Percentiles rank a stretch among this genome's conserved stretches.
Conservation (phyloP, 345 rosid species). For the Corchorus capsularis region DNA sequence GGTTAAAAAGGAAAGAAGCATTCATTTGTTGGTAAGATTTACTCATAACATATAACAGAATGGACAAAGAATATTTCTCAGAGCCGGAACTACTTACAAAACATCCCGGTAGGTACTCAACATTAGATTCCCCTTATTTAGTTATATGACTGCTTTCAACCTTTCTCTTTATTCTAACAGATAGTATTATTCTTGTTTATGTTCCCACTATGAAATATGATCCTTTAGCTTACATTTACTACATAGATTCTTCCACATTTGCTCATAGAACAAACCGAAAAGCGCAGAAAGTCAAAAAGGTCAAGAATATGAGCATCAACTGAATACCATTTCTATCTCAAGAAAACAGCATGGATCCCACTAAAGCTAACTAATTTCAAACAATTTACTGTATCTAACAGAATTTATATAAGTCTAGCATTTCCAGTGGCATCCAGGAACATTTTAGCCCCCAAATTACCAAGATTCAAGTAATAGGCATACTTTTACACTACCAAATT, state of each 20-base stretch:
- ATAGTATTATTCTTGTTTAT: neutral
- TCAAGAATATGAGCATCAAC: neutral
- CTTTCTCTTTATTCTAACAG: conserved; percentile 14
- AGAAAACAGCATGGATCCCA: conserved; percentile 14
- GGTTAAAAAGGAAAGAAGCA: neutral
- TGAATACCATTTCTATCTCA: conserved; percentile 12
- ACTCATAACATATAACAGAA: neutral
- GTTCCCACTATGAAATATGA: conserved; percentile 18
- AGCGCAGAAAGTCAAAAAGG: neutral
- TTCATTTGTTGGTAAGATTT: neutral
- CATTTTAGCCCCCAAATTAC: conserved; percentile 15
- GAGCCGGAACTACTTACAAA: neutral
- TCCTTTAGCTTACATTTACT: conserved; percentile 12
- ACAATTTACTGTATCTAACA: neutral
- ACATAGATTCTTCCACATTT: conserved; percentile 16
- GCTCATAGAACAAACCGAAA: neutral
- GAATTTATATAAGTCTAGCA: neutral
- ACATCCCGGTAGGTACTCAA: neutral
- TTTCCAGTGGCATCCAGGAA: neutral
- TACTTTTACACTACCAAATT: neutral
- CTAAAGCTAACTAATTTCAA: neutral
- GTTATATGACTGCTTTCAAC: conserved; percentile 14
- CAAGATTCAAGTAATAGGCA: neutral
- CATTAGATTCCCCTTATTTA: conserved; percentile 19
- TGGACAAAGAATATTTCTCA: conserved; percentile 7